Evolutionary conservation across 2,329 filamentous ascomycete genomes (phyloP).

Genomic region (Amphichorda felina): DNA sequence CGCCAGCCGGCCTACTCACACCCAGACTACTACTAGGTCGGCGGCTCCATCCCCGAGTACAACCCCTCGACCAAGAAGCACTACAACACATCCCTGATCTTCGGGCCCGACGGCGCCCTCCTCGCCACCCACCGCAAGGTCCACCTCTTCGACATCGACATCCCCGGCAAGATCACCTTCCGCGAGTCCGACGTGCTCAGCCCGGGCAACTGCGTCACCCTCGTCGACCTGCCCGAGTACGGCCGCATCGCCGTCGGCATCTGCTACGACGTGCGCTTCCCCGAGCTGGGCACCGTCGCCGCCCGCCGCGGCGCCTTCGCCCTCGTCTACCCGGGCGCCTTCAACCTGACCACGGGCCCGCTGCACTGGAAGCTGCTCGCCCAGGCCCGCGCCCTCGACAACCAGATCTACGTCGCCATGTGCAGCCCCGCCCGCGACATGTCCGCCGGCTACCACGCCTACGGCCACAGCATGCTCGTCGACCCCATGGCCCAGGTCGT

Average conservation of each 20-base stretch:
- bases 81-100: constrained; percentile 86
- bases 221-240: constrained; percentile 80
- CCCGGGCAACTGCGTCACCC: constrained; percentile 72
- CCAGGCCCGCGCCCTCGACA: constrained; percentile 77
- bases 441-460: constrained; percentile 72
- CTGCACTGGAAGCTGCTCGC: constrained; percentile 84
- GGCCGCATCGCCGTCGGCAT: constrained; percentile 82
- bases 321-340: constrained; percentile 89
- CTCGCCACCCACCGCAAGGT: constrained; percentile 88
- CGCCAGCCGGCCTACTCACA: not conserved
- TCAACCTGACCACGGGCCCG: constrained; percentile 86
- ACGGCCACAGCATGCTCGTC: constrained; percentile 80
- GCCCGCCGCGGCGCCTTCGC: constrained; percentile 80
- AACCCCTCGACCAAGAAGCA: constrained; percentile 47
- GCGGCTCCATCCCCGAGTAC: constrained; percentile 85
- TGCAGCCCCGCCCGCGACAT: constrained; percentile 83
- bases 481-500: constrained; percentile 82
- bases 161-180: constrained; percentile 89
- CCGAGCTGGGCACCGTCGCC: constrained; percentile 82
- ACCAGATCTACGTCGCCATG: constrained; percentile 85
- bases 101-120: constrained; percentile 64
- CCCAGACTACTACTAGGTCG: constrained; percentile 19
- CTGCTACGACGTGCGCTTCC: constrained; percentile 97
- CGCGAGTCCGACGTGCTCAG: constrained; percentile 80
- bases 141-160: constrained; percentile 96